phyloP scores from a whole-genome alignment of 352 stramenopile species.

The Saprolegnia diclina region DNA sequence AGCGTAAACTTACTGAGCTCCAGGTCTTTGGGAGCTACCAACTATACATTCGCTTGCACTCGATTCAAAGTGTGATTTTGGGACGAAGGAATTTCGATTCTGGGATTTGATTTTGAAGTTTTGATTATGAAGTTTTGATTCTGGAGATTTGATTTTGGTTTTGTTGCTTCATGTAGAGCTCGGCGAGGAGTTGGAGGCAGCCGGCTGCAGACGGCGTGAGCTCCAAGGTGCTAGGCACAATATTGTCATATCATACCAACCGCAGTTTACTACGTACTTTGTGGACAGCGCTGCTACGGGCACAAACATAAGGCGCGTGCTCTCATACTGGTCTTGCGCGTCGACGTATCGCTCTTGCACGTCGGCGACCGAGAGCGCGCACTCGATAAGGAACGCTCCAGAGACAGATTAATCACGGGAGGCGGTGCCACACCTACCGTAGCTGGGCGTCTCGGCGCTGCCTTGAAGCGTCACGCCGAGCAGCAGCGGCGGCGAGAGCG shows the following conservation, averaged over 20 bases:
- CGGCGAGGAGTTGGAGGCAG: conserved; percentile 12
- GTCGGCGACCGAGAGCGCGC: background rate
- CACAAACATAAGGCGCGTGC: conserved; percentile 12
- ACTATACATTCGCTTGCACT: too few species aligned
- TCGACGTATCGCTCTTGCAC: background rate
- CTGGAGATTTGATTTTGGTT: too few species aligned
- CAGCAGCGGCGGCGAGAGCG: conserved; percentile 44
- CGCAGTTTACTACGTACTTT: conserved; percentile 11
- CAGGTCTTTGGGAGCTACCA: too few species aligned
- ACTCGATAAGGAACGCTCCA: conserved; percentile 8
- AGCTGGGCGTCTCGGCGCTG: conserved; percentile 67
- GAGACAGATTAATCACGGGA: background rate
- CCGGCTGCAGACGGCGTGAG: conserved; percentile 19
- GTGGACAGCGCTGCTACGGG: background rate
- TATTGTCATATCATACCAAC: background rate
- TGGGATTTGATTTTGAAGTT: too few species aligned
- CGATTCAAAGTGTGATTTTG: too few species aligned
- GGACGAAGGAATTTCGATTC: too few species aligned
- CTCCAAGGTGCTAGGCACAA: background rate
- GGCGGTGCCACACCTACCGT: too few species aligned
- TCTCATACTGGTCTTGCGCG: conserved; percentile 20
- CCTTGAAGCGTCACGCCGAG: conserved; percentile 67
- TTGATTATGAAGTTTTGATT: too few species aligned
- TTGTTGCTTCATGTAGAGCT: too few species aligned
- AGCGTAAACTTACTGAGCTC: too few species aligned